Percentiles rank a stretch among this genome's conserved stretches.
These are phyloP conservation scores for Cytospora chrysosperma DNA, from an alignment of 2,329 filamentous ascomycete species.

Conservation along the genomic window DNA sequence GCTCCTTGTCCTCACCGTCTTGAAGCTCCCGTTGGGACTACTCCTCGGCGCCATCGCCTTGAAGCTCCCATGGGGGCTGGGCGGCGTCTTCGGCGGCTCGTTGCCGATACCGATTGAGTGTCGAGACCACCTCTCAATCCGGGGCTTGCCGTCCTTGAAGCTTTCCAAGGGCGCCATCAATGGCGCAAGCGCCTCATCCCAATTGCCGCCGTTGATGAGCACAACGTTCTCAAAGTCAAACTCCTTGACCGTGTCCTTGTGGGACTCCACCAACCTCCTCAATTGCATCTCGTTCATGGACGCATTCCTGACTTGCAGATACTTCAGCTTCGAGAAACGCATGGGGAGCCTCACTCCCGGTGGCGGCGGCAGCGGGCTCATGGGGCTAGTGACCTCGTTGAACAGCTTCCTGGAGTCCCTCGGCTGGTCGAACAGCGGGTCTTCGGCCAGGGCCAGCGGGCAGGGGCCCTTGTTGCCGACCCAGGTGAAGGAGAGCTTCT, in stretches of 20 bases:
- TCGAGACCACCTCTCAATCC: constrained; percentile 42
- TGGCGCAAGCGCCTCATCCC: constrained; percentile 80
- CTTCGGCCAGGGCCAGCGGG: constrained; percentile 67
- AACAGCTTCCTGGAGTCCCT: constrained; percentile 58
- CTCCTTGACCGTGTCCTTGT: constrained; percentile 68
- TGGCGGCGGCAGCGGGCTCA: constrained; percentile 59
- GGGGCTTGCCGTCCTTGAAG: constrained; percentile 36
- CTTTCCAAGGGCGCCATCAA: constrained; percentile 49
- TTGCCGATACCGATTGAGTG: constrained; percentile 35
- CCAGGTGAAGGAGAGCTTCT: constrained; percentile 77
- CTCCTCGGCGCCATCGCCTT: constrained; percentile 22
- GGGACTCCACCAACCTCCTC: constrained; percentile 63
- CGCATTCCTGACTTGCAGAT: constrained; percentile 71
- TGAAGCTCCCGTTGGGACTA: constrained; percentile 28
- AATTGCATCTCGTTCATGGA: constrained; percentile 71
- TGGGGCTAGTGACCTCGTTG: constrained; percentile 62
- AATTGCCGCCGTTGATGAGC: constrained; percentile 66
- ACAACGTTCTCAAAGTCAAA: constrained; percentile 78
- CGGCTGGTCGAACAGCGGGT: constrained; percentile 64
- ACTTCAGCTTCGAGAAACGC: constrained; percentile 64
- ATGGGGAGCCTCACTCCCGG: constrained; percentile 54
- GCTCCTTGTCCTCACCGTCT: constrained; percentile 19
- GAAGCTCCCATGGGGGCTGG: constrained; percentile 29
- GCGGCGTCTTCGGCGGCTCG: constrained; percentile 30
- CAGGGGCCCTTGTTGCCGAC: constrained; percentile 70